Percentiles rank a stretch among this genome's conserved stretches.
These are phyloP conservation scores for Geotrichum carabidarum DNA, from an alignment of 1,139 yeast species.

Conservation along the genomic window DNA sequence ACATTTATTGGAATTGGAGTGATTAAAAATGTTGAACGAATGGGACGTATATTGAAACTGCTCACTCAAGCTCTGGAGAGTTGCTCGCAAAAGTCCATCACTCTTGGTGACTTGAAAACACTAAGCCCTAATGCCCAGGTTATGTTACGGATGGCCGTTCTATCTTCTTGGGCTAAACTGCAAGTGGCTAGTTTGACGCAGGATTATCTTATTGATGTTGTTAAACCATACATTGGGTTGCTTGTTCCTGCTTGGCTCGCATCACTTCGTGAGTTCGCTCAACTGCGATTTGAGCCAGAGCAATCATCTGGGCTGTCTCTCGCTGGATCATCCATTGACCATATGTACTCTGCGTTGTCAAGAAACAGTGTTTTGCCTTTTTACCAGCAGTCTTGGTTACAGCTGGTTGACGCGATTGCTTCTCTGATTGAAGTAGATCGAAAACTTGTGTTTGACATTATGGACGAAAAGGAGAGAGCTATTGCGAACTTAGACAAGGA, in stretches of 20 bases:
- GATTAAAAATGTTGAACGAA: conserved; percentile 45
- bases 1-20: conserved; percentile 61
- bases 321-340: conserved; percentile 33
- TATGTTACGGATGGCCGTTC: conserved; percentile 61
- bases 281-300: conserved; percentile 58
- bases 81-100: conserved; percentile 36
- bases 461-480: conserved; percentile 37
- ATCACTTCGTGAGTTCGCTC: conserved; percentile 67
- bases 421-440: conserved; percentile 54
- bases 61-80: conserved; percentile 66
- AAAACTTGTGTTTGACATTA: conserved; percentile 41
- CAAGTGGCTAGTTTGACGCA: conserved; percentile 45
- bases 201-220: conserved; percentile 43
- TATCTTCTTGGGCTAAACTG: conserved; percentile 86
- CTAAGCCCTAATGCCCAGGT: conserved; percentile 44
- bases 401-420: conserved; percentile 72
- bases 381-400: conserved; percentile 70
- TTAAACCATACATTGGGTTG: conserved; percentile 54
- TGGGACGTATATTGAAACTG: conserved; percentile 61
- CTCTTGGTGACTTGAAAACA: conserved; percentile 43
- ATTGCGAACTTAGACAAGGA: conserved; percentile 22
- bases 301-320: conserved; percentile 30
- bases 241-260: conserved; percentile 77
- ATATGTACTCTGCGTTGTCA: conserved; percentile 34
- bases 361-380: conserved; percentile 41